Evolutionary conservation across 306 rosid species (phyloP), one percentile per base, ranked within the genome.

Genomic region (Erythrophleum fordii): DNA sequence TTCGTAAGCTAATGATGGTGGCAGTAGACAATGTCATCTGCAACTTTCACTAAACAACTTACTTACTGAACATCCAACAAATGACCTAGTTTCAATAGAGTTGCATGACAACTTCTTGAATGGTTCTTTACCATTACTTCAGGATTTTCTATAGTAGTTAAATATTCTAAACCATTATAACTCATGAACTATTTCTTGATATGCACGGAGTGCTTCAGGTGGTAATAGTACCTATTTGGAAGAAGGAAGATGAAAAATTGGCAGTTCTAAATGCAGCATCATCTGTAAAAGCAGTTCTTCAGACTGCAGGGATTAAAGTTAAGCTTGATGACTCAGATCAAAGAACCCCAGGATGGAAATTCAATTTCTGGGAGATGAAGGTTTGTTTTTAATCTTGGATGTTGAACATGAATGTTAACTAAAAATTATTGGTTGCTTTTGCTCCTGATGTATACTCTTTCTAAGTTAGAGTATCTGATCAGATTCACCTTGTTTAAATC

Each of bases 311-410:
- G 41, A 58, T 93, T 79, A 93, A 56, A 82, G 92, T 92, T 85
- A 93, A 92, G 88, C 91, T 93, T 79, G 98, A 95, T 81, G 96
- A 91, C 78, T 78, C 97, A 5, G 97, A 91, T 72, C 97, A 89
- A 83, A 90, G 91, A 89, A 95, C 99, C 73, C 98, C 98, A 9
- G 99, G 99, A 59, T 95, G 99, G 99, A 95, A 95, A 86, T 95
- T 91, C 87, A 95, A 93, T 88, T 95, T 90, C 91, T 95, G 98
- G 99, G 99, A 95, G 87, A 95, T 95, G 98, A 93, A 95, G 98
- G 98, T 95, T 74, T 76, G 84, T 55, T 75, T 49, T 72, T 70
- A 28, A 68, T 73, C 75, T 70, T 81, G 41, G 62, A 67, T 53
- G 41, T 34, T 56, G 51, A 44, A 9, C 49, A 42, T 42, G 46